Conservation (phyloP, 1,139 yeast species). For the Blastobotrys malaysiensis region DNA sequence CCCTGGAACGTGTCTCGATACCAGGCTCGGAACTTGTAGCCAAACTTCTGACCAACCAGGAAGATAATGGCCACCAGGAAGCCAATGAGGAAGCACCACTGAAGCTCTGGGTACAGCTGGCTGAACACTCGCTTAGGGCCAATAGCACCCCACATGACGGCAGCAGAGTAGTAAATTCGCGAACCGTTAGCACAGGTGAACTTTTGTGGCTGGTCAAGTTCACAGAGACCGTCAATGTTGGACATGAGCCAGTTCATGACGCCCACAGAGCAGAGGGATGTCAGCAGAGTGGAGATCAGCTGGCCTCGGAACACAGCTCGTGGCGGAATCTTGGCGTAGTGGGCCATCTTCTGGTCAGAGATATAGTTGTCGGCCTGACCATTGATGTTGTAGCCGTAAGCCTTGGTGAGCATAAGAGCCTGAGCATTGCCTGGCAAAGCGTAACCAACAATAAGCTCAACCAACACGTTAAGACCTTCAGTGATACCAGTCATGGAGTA, state of each 20-base stretch:
- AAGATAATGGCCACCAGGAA: conserved; percentile 39
- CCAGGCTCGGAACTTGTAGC: conserved; percentile 40
- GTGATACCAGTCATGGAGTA: conserved; percentile 48
- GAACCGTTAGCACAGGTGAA: conserved; percentile 36
- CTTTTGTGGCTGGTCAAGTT: conserved; percentile 34
- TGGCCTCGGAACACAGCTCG: conserved; percentile 56
- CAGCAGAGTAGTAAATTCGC: conserved; percentile 45
- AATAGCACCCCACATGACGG: conserved; percentile 58
- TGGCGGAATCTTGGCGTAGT: conserved; percentile 56
- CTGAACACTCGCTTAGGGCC: conserved; percentile 56
- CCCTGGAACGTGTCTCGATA: conserved; percentile 1
- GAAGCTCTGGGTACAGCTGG: conserved; percentile 43
- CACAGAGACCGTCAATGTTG: conserved; percentile 45
- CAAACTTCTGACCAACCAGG: conserved; percentile 54
- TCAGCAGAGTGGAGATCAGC: conserved; percentile 37
- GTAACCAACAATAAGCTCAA: conserved; percentile 55
- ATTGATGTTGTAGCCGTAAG: conserved; percentile 54
- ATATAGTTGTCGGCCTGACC: conserved; percentile 58
- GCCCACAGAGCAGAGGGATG: conserved; percentile 43
- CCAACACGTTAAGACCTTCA: conserved; percentile 50
- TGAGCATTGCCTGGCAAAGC: conserved; percentile 58
- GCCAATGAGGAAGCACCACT: conserved; percentile 41
- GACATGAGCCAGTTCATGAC: conserved; percentile 51
- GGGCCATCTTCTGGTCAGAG: conserved; percentile 53
- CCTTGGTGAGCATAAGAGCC: conserved; percentile 53